Conservation (phyloP, 495 filamentous ascomycete species). For the Hypomontagnella submonticulosa region DNA sequence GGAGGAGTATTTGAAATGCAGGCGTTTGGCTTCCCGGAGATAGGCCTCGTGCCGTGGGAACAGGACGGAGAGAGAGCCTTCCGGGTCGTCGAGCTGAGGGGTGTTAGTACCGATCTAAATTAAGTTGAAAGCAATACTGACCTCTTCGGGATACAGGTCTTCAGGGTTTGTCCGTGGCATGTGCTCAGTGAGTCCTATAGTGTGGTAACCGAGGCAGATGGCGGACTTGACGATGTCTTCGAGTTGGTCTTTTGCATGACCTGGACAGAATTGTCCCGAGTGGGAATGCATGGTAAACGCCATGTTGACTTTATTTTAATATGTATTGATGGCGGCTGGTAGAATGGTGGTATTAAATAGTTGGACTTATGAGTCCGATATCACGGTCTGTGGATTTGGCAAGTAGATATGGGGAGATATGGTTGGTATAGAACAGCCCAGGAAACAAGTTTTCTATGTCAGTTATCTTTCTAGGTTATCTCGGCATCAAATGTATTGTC, state of each 20-base stretch:
- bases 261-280: slow-evolving; percentile 94
- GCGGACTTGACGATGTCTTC: slow-evolving; percentile 86
- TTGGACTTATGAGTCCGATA: background rate
- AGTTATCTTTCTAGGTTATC: no score
- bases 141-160: slow-evolving; percentile 95
- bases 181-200: slow-evolving; percentile 94
- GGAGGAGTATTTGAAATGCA: slow-evolving; percentile 74
- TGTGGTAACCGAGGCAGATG: slow-evolving; percentile 78
- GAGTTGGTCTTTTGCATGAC: slow-evolving; percentile 84
- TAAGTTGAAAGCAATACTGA: slow-evolving; percentile 44
- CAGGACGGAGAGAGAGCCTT: slow-evolving; percentile 53
- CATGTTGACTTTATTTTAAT: slow-evolving; percentile 73
- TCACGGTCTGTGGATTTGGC: background rate
- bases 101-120: slow-evolving; percentile 19
- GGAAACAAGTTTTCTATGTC: no score
- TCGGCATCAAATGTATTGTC: no score
- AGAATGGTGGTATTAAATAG: background rate
- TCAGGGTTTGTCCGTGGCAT: slow-evolving; percentile 79
- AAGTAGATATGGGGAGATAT: slow-evolving; percentile 2
- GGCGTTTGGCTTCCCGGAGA: slow-evolving; percentile 72
- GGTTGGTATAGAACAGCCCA: background rate
- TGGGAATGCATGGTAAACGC: slow-evolving; percentile 99
- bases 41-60: slow-evolving; percentile 73
- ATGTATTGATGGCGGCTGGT: no score
- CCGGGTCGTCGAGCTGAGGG: slow-evolving; percentile 50